Conservation (phyloP, 208 protist genomes). For the Trypanosoma rangeli region DNA sequence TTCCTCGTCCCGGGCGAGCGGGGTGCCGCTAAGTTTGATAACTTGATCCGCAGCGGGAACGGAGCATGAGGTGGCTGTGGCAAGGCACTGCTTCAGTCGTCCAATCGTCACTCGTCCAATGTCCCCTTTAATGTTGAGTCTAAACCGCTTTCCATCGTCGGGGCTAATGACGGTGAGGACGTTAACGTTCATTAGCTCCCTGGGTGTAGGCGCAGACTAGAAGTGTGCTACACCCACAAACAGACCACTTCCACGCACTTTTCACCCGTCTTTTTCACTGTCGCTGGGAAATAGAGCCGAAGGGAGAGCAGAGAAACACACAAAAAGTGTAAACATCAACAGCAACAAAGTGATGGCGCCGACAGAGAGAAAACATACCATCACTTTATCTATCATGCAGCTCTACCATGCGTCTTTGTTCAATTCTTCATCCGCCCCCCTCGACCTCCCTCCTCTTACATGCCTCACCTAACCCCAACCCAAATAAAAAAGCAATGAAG, state of each 20-base stretch:
- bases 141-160: slow-evolving; percentile 56
- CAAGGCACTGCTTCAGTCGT: slow-evolving; percentile 73
- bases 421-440: neutral
- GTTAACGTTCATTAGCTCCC: slow-evolving; percentile 21
- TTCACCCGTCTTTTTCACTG: slow-evolving; percentile 1
- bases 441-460: neutral
- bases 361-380: neutral
- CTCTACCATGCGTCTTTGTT: neutral
- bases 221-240: neutral
- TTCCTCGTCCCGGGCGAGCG: slow-evolving; percentile 42
- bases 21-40: slow-evolving; percentile 58
- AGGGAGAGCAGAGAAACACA: neutral
- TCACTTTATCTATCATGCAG: too few relatives aligned
- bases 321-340: neutral
- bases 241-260: too few relatives aligned
- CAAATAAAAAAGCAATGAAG: neutral
- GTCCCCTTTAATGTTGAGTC: slow-evolving; percentile 51
- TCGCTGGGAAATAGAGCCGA: slow-evolving; percentile 1
- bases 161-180: slow-evolving; percentile 58
- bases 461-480: neutral
- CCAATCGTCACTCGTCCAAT: slow-evolving; percentile 53
- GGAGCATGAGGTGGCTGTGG: slow-evolving; percentile 42
- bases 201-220: neutral
- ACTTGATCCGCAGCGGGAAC: slow-evolving; percentile 45
- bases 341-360: neutral